A percentile compares a stretch with the other conserved stretches of the same genome.
Conservation (phyloP, 306 rosid genomes). For the Arachis hypogaea region DNA sequence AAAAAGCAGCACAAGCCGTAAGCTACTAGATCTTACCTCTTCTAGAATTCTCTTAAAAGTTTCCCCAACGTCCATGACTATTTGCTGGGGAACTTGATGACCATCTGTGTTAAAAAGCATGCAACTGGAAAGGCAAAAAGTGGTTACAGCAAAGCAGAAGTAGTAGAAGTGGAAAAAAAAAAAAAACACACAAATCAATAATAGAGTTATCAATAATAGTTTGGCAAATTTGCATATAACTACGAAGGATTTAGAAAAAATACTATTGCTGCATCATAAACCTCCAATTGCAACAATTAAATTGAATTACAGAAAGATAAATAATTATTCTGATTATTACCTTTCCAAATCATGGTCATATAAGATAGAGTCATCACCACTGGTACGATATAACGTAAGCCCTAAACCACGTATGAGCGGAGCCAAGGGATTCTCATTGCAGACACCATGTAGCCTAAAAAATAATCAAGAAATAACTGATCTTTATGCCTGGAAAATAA, state of each 20-base stretch:
- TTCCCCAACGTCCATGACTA: constrained; percentile 70
- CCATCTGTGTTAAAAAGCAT: constrained; percentile 70
- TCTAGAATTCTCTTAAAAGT: constrained; percentile 67
- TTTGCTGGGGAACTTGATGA: constrained; percentile 70
- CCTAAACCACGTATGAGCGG: constrained; percentile 80
- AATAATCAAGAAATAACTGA: constrained; percentile 28
- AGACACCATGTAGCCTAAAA: constrained; percentile 86
- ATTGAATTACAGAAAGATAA: constrained; percentile 16
- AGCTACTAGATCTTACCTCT: constrained; percentile 52
- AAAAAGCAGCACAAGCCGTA: constrained; percentile 14
- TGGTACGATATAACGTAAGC: constrained; percentile 76
- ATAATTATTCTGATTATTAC: constrained; percentile 38
- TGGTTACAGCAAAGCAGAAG: neutral
- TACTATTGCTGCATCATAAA: constrained; percentile 18
- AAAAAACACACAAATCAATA: neutral
- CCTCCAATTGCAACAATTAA: constrained; percentile 21
- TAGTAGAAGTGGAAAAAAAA: constrained; percentile 15
- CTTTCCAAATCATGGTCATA: constrained; percentile 96
- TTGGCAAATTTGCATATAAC: constrained; percentile 23
- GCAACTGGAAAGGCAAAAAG: constrained; percentile 57
- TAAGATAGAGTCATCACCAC: constrained; percentile 84
- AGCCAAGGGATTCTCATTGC: constrained; percentile 89
- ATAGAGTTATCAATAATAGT: neutral
- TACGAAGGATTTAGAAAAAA: constrained; percentile 16
- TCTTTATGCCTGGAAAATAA: neutral